A percentile compares a stretch with the other conserved stretches of the same genome.
Evolutionary conservation across 768 basidiomycete genomes (phyloP).

Genomic region (Trametes elegans): DNA sequence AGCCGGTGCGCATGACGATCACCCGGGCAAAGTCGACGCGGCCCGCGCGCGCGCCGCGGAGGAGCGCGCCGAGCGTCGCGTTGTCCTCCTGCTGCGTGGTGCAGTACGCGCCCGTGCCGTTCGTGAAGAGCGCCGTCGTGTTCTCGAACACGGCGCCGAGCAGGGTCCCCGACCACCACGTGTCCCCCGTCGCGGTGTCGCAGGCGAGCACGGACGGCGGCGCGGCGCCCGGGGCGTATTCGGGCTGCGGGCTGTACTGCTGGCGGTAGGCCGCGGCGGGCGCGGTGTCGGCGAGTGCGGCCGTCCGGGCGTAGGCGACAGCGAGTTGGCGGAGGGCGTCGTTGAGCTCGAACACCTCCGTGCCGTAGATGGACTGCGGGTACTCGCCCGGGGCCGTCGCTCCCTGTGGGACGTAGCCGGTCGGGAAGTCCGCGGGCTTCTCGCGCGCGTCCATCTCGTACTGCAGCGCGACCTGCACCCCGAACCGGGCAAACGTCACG

Average conservation of each 20-base stretch:
- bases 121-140: constrained; percentile 36
- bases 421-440: constrained; percentile 35
- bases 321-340: constrained; percentile 36
- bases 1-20: constrained; percentile 38
- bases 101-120: constrained; percentile 32
- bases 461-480: constrained; percentile 37
- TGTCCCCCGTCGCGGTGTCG: constrained; percentile 39
- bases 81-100: constrained; percentile 42
- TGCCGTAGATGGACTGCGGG: constrained; percentile 37
- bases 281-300: constrained; percentile 34
- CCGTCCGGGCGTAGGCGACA: constrained; percentile 28
- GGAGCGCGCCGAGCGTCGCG: constrained; percentile 36
- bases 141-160: constrained; percentile 38
- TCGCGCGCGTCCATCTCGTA: constrained; percentile 44
- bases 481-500: constrained; percentile 38
- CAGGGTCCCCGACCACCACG: constrained; percentile 36
- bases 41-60: constrained; percentile 33
- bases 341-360: constrained; percentile 46
- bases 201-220: constrained; percentile 34
- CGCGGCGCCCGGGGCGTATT: constrained; percentile 32
- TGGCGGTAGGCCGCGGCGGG: constrained; percentile 33
- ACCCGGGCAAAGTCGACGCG: constrained; percentile 38
- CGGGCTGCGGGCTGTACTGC: constrained; percentile 25
- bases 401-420: constrained; percentile 38
- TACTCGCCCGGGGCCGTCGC: constrained; percentile 27